These are phyloP conservation scores for Fusarium mundagurra DNA, from an alignment of 2,329 filamentous ascomycete species.

Conservation along the genomic window DNA sequence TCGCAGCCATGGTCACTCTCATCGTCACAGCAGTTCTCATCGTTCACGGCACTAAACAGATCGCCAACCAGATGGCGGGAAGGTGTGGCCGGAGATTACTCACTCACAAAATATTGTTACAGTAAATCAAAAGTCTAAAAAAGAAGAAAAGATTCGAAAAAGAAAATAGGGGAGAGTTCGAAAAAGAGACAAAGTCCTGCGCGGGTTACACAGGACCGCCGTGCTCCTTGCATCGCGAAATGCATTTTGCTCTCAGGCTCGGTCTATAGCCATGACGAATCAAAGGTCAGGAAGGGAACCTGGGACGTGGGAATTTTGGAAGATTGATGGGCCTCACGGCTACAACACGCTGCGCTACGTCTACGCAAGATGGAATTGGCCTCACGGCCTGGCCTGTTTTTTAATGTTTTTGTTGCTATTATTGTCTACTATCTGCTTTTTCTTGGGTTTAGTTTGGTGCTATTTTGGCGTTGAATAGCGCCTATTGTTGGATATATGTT, in stretches of 20 bases:
- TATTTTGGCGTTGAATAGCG: conserved; percentile 37
- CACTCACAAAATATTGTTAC: conserved; percentile 1
- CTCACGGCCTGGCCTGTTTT: conserved; percentile 43
- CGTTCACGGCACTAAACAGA: conserved; percentile 40
- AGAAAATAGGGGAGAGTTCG: conserved; percentile 18
- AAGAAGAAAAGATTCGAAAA: conserved; percentile 23
- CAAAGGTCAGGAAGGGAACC: conserved; percentile 29
- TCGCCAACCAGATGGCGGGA: neutral
- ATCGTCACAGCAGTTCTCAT: conserved; percentile 48
- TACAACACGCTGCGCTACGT: conserved; percentile 34
- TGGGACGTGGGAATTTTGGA: conserved; percentile 38
- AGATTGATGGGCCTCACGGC: conserved; percentile 46
- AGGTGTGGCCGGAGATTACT: conserved; percentile 7
- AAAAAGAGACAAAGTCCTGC: conserved; percentile 38
- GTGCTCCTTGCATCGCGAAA: conserved; percentile 22
- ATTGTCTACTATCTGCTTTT: conserved; percentile 10
- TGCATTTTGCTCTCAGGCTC: conserved; percentile 15
- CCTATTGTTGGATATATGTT: conserved; percentile 14
- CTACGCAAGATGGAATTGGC: conserved; percentile 44
- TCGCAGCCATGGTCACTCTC: conserved; percentile 54
- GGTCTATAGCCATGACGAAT: conserved; percentile 26
- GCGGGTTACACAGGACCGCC: conserved; percentile 46
- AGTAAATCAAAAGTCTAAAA: conserved; percentile 18
- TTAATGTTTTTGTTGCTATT: conserved; percentile 33
- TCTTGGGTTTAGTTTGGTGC: conserved; percentile 23